Base-by-base conservation (phyloP, 2,329 filamentous ascomycete species). In the Xylariaceae sp. region DNA sequence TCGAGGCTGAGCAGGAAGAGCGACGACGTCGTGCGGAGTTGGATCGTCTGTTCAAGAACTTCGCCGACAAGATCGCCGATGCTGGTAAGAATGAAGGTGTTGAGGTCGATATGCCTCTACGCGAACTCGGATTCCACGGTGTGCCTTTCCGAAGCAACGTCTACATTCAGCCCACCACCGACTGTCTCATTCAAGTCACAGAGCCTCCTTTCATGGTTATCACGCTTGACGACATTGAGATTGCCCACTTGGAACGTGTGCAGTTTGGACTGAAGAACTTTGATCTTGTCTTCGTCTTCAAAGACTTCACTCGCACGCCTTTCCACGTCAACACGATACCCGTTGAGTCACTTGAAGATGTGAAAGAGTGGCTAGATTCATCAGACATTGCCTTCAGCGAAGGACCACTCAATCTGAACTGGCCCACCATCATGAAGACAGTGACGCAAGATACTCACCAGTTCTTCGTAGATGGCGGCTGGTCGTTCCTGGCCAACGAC, bases 341-440 rank as follows among this genome's bases (percentile, higher is more conserved):
- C 0, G 90, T 99, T 19, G 94, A 99, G 68, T 90, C 88, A 2
- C 80, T 99, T 3, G 94, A 99, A 62, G 87, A 90, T 48, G 93
- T 99, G 60, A 97, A 97, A 73, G 95, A 99, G 67, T 99, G 94
- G 86, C 82, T 99, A 10, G 93, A 99, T 71, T 92, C 88, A 1
- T 92, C 94, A 44, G 93, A 99, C 66, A 96, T 99, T 66, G 87
- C 94, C 16, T 97, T 87, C 76, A 89, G 85, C 12, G 95, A 99
- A 72, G 94, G 94, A 51, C 94, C 93, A 1, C 84, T 99, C 61
- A 99, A 99, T 75, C 80, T 99, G 51, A 97, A 97, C 79, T 99
- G 94, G 94, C 88, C 89, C 11, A 96, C 92, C 14, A 99, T 99
- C 68, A 99, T 99, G 91, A 99, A 99, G 80, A 99, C 94, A 0